Percentiles rank a stretch among this genome's conserved stretches.
Conservation (phyloP, 371 early-diverging fungal genomes). For the Gilbertella persicaria region DNA sequence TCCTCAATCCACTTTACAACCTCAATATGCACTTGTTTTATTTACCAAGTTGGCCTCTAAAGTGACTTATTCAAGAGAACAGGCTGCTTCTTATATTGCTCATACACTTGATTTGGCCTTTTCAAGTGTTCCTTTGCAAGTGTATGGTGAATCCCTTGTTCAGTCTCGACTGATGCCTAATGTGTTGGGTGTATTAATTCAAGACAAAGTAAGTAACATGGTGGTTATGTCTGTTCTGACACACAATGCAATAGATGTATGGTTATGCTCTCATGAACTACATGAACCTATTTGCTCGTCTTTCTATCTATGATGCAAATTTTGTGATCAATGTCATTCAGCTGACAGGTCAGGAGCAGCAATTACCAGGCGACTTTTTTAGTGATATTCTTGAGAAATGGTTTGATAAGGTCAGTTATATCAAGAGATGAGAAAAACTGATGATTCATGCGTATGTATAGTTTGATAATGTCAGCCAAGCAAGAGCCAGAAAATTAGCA, state of each 20-base stretch:
- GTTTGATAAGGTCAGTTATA: slow-evolving; percentile 80
- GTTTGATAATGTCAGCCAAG: slow-evolving; percentile 79
- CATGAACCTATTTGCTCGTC: slow-evolving; percentile 63
- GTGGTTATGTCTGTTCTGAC: no score
- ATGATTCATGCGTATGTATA: slow-evolving; percentile 21
- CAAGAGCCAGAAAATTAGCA: slow-evolving; percentile 71
- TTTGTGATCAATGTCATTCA: slow-evolving; percentile 52
- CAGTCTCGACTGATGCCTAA: slow-evolving; percentile 57
- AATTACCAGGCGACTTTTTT: slow-evolving; percentile 39
- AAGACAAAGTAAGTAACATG: slow-evolving; percentile 50
- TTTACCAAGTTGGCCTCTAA: slow-evolving; percentile 57
- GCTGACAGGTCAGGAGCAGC: slow-evolving; percentile 49
- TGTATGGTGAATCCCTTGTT: slow-evolving; percentile 53
- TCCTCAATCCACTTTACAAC: slow-evolving; percentile 52
- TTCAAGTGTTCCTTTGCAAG: slow-evolving; percentile 51
- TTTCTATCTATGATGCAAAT: slow-evolving; percentile 61
- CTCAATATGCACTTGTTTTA: slow-evolving; percentile 38
- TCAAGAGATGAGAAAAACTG: background rate
- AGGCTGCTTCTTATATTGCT: slow-evolving; percentile 64
- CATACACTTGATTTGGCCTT: slow-evolving; percentile 63
- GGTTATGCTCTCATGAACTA: slow-evolving; percentile 68
- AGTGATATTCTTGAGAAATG: slow-evolving; percentile 56
- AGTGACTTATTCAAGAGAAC: slow-evolving; percentile 58
- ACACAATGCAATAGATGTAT: slow-evolving; percentile 44
- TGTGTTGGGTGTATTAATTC: slow-evolving; percentile 53